Percentiles rank a stretch among this genome's conserved stretches.
Conservation (phyloP, 2,329 filamentous ascomycete species). For the Fusarium cicatricum region DNA sequence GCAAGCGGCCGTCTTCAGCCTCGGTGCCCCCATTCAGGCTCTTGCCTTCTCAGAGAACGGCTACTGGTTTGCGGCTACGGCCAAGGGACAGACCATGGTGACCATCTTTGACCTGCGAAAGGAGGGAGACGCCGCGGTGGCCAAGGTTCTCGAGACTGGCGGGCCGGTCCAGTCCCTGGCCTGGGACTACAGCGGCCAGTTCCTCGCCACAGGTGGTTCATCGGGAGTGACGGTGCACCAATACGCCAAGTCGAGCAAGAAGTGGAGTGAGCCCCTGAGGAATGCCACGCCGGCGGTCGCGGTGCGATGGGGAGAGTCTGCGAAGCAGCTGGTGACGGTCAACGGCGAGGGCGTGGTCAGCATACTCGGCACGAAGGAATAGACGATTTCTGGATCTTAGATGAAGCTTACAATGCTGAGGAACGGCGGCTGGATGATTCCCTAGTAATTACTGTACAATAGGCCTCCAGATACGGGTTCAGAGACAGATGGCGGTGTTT, state of each 20-base stretch:
- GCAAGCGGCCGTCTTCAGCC: slow-evolving; percentile 76
- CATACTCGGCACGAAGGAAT: slow-evolving; percentile 68
- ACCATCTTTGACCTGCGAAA: slow-evolving; percentile 94
- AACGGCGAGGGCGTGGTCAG: slow-evolving; percentile 79
- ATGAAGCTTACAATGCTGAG: slow-evolving; percentile 12
- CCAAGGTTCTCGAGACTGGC: slow-evolving; percentile 87
- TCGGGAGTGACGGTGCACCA: slow-evolving; percentile 87
- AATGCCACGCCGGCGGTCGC: slow-evolving; percentile 77
- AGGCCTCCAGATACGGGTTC: slow-evolving; percentile 22
- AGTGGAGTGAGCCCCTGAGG: slow-evolving; percentile 86
- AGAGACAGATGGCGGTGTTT: slow-evolving; percentile 33
- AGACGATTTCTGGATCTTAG: slow-evolving; percentile 23
- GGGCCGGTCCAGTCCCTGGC: slow-evolving; percentile 76
- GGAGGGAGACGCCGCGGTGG: slow-evolving; percentile 80
- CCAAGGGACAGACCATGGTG: slow-evolving; percentile 78
- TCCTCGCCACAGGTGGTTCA: slow-evolving; percentile 81
- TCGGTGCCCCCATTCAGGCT: slow-evolving; percentile 75
- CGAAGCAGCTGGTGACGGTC: slow-evolving; percentile 77
- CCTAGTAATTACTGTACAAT: slow-evolving; percentile 34
- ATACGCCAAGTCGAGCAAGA: slow-evolving; percentile 86
- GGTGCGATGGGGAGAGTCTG: slow-evolving; percentile 79
- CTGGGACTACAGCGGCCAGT: slow-evolving; percentile 98
- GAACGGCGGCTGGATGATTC: slow-evolving; percentile 16
- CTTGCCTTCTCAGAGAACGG: slow-evolving; percentile 95
- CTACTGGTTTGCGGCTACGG: slow-evolving; percentile 89